Percentiles rank a stretch among this genome's conserved stretches.
These are phyloP conservation scores for Pterula multifida DNA, from an alignment of 1,284 basidiomycete species.

Conservation along the genomic window DNA sequence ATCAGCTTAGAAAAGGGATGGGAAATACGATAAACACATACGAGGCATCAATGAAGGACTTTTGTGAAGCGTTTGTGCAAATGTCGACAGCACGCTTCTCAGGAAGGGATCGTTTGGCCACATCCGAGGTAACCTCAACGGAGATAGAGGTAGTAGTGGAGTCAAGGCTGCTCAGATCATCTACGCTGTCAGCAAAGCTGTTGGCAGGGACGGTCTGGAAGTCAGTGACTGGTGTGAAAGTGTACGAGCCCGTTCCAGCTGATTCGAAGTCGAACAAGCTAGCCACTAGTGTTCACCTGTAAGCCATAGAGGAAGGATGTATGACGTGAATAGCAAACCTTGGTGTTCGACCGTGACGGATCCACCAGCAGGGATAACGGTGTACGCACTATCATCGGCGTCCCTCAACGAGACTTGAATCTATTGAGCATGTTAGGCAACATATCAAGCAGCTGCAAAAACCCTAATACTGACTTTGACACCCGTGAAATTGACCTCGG, in stretches of 20 bases:
- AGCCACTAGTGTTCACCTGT: constrained; percentile 15
- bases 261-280: constrained; percentile 9
- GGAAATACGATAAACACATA: neutral
- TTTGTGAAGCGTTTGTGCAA: constrained; percentile 2
- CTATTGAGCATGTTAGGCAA: constrained; percentile 10
- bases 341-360: constrained; percentile 25
- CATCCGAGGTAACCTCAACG: constrained; percentile 2
- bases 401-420: constrained; percentile 19
- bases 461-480: constrained; percentile 20
- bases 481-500: constrained; percentile 26
- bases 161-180: neutral
- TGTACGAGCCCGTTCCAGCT: constrained; percentile 9
- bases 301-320: constrained; percentile 6
- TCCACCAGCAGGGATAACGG: constrained; percentile 26
- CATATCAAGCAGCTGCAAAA: neutral
- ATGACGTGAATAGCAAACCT: neutral
- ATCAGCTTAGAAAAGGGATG: neutral
- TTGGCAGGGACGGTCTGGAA: constrained; percentile 8
- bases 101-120: constrained; percentile 1
- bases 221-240: constrained; percentile 7
- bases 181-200: neutral
- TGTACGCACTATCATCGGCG: constrained; percentile 25
- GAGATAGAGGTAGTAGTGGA: neutral
- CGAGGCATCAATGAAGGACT: constrained; percentile 9
- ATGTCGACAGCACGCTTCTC: constrained; percentile 1